A percentile compares a stretch with the other conserved stretches of the same genome.
These are phyloP conservation scores for Aspergillus sp. DNA, from an alignment of 2,329 filamentous ascomycete species.

Conservation along the genomic window DNA sequence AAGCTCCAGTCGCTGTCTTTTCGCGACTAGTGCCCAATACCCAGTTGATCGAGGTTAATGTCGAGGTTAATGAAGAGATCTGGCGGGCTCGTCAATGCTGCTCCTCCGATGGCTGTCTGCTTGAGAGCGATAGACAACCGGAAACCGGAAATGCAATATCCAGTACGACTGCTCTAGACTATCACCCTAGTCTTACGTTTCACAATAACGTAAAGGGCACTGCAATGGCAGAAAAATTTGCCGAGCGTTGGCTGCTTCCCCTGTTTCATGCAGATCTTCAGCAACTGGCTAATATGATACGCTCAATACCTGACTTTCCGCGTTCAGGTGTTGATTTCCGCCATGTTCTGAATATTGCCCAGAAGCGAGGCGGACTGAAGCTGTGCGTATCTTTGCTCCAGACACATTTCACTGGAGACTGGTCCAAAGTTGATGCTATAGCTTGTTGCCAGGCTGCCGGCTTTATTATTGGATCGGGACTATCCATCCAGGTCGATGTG, in stretches of 20 bases:
- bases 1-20: constrained; percentile 55
- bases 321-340: constrained; percentile 54
- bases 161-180: constrained; percentile 18
- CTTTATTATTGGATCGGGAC: constrained; percentile 54
- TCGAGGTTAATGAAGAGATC: constrained; percentile 44
- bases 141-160: too few species aligned
- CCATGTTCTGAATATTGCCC: constrained; percentile 57
- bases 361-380: constrained; percentile 52
- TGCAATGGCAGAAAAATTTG: constrained; percentile 44
- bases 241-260: constrained; percentile 42
- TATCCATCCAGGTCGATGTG: constrained; percentile 44
- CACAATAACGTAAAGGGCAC: constrained; percentile 50
- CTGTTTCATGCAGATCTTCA: constrained; percentile 50
- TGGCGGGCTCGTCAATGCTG: constrained; percentile 22
- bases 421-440: constrained; percentile 48
- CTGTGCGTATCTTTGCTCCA: constrained; percentile 54
- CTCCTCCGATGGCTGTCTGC: too few species aligned
- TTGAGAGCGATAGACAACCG: neutral
- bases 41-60: constrained; percentile 55
- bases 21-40: constrained; percentile 55
- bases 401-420: constrained; percentile 48
- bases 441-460: constrained; percentile 59
- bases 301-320: constrained; percentile 52
- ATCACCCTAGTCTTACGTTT: constrained; percentile 51
- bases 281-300: constrained; percentile 47